A percentile compares a stretch with the other conserved stretches of the same genome.
Conservation (phyloP, 2,329 filamentous ascomycete species). For the Tolypocladium nubicola region DNA sequence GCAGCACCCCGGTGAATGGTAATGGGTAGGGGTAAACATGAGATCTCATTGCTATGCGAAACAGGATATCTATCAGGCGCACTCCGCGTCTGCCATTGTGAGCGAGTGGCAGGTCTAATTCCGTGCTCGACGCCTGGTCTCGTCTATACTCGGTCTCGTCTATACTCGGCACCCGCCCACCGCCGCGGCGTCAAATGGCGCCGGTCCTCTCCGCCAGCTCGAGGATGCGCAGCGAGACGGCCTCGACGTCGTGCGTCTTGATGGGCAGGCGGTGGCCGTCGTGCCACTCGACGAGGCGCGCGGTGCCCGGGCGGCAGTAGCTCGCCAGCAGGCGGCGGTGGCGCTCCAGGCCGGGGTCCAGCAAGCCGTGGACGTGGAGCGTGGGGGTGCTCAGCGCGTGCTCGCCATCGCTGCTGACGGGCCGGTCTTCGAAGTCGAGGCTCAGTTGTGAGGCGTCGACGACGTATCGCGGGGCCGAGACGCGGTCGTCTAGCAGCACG, state of each 20-base stretch:
- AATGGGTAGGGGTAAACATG: not conserved
- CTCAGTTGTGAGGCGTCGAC: conserved; percentile 12
- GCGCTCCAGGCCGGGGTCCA: conserved; percentile 50
- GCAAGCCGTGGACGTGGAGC: conserved; percentile 33
- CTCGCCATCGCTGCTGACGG: conserved; percentile 37
- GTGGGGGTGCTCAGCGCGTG: conserved; percentile 22
- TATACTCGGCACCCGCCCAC: not conserved
- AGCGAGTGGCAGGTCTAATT: not conserved
- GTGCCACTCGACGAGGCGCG: conserved; percentile 59
- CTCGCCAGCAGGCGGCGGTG: conserved; percentile 36
- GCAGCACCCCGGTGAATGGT: not conserved
- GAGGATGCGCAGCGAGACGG: conserved; percentile 14
- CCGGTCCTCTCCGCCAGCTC: conserved; percentile 11
- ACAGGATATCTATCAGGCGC: not conserved
- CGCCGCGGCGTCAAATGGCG: not conserved
- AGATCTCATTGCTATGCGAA: not conserved
- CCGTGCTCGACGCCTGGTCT: not conserved
- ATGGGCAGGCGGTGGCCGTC: conserved; percentile 62
- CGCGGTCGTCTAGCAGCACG: conserved; percentile 23
- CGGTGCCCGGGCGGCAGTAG: conserved; percentile 47
- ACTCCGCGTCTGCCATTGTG: not conserved
- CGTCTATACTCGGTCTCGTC: not conserved
- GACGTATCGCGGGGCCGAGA: conserved; percentile 41
- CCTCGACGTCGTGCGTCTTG: conserved; percentile 53
- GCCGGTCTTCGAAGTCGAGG: conserved; percentile 15